These are phyloP conservation scores for Pelargonium nanum DNA, from an alignment of 345 rosid species.

Conservation along the genomic window DNA sequence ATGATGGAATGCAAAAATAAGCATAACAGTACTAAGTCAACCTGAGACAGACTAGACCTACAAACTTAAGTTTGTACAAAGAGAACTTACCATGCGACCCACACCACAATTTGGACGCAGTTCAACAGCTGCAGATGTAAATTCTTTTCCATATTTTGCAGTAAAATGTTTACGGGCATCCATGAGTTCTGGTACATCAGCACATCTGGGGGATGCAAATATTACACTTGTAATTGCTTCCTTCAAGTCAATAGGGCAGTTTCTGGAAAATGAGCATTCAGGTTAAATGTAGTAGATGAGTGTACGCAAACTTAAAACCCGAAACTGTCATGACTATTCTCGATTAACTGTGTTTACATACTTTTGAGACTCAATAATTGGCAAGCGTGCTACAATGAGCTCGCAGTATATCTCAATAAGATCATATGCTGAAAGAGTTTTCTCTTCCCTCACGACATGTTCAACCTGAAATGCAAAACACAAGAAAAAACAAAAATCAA, in stretches of 20 bases:
- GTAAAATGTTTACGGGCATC: conserved; percentile 63
- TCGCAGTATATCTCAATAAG: conserved; percentile 70
- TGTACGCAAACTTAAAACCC: neutral
- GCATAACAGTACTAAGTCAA: neutral
- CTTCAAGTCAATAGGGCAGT: conserved; percentile 84
- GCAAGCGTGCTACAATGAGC: conserved; percentile 57
- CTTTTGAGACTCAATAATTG: conserved; percentile 70
- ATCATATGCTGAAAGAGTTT: conserved; percentile 65
- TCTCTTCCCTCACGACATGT: conserved; percentile 79
- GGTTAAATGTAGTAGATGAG: neutral
- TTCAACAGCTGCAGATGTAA: conserved; percentile 57
- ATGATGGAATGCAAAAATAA: neutral
- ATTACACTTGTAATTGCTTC: conserved; percentile 70
- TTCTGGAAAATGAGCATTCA: conserved; percentile 28
- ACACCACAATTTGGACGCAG: conserved; percentile 82
- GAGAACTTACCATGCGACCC: conserved; percentile 57
- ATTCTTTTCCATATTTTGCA: conserved; percentile 87
- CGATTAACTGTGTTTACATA: conserved; percentile 16
- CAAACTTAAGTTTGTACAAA: no score
- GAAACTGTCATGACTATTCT: neutral
- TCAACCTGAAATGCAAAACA: conserved; percentile 47
- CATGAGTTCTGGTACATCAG: conserved; percentile 62
- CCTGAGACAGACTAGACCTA: no score
- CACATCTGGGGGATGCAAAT: conserved; percentile 75
- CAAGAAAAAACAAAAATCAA: neutral